These are phyloP conservation scores for Pyrenula massariospora DNA, from an alignment of 495 filamentous ascomycete genomes.

Conservation along the genomic window DNA sequence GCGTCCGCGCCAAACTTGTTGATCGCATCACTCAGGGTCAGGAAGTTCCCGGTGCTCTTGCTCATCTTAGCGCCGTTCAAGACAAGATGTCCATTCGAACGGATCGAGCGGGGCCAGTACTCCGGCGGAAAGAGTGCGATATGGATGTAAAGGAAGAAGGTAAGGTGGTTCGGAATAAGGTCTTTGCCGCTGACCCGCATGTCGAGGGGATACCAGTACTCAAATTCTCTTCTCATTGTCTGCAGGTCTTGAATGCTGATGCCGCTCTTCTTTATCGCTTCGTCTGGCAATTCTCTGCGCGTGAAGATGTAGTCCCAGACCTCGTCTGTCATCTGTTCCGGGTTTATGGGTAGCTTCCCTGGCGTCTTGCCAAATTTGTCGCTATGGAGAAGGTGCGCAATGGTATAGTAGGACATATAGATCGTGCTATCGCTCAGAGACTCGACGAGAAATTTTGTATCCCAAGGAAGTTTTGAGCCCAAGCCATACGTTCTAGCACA, in stretches of 20 bases:
- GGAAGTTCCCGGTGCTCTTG: slow-evolving; percentile 91
- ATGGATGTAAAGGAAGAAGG: slow-evolving; percentile 95
- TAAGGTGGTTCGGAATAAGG: slow-evolving; percentile 80
- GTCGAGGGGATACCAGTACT: slow-evolving; percentile 95
- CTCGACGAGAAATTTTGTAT: slow-evolving; percentile 83
- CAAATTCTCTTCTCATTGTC: slow-evolving; percentile 77
- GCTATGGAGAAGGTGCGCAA: slow-evolving; percentile 75
- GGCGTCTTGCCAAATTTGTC: slow-evolving; percentile 66
- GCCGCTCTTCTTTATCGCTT: slow-evolving; percentile 46
- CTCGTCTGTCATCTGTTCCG: slow-evolving; percentile 89
- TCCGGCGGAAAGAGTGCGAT: slow-evolving; percentile 74
- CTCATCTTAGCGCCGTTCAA: slow-evolving; percentile 96
- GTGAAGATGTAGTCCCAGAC: slow-evolving; percentile 94
- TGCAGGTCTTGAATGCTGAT: slow-evolving; percentile 62
- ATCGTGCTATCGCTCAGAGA: slow-evolving; percentile 80
- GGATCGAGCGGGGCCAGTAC: slow-evolving; percentile 75
- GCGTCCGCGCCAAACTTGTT: slow-evolving; percentile 94
- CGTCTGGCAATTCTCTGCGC: slow-evolving; percentile 50
- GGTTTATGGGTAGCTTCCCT: slow-evolving; percentile 53
- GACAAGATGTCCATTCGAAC: slow-evolving; percentile 85
- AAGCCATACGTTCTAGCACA: slow-evolving; percentile 86
- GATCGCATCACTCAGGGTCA: slow-evolving; percentile 76
- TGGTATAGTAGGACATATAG: slow-evolving; percentile 96
- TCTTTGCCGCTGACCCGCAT: slow-evolving; percentile 77
- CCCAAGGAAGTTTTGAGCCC: slow-evolving; percentile 94